These are phyloP conservation scores for Schizophyllum commune DNA, from an alignment of 1,284 basidiomycete genomes.

Conservation along the genomic window DNA sequence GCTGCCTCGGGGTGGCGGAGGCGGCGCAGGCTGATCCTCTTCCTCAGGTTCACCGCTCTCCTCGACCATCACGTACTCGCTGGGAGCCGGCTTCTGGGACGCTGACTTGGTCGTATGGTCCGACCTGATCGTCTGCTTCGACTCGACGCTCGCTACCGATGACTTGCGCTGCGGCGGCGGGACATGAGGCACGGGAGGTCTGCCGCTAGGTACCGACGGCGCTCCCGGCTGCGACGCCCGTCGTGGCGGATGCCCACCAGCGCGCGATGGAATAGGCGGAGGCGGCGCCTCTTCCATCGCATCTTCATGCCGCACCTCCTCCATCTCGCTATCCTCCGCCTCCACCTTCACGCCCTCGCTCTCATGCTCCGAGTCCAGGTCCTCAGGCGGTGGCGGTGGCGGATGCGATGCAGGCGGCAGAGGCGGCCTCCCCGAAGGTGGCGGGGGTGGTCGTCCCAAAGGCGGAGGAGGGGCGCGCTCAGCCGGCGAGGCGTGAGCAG, in stretches of 20 bases:
- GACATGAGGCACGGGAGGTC: constrained; percentile 35
- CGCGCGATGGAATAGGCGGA: constrained; percentile 32
- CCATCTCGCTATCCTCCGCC: constrained; percentile 60
- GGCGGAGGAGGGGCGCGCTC: constrained; percentile 9
- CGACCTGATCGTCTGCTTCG: constrained; percentile 1
- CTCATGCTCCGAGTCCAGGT: constrained; percentile 36
- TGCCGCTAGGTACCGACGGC: constrained; percentile 19
- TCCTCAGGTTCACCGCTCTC: constrained; percentile 29
- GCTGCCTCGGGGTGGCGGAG: constrained; percentile 12
- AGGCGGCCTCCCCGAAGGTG: constrained; percentile 24
- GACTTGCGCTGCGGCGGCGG: constrained; percentile 24
- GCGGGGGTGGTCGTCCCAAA: constrained; percentile 14
- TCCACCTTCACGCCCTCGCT: constrained; percentile 56
- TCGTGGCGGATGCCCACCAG: constrained; percentile 13
- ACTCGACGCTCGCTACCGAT: constrained; percentile 20
- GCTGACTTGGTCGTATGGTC: not conserved
- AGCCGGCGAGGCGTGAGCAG: constrained; percentile 2
- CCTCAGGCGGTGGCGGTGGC: constrained; percentile 23
- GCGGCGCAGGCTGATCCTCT: constrained; percentile 18
- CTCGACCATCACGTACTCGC: constrained; percentile 55
- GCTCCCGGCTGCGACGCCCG: constrained; percentile 17
- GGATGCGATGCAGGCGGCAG: constrained; percentile 28
- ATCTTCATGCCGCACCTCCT: constrained; percentile 53
- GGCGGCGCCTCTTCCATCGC: constrained; percentile 38
- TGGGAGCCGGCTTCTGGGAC: constrained; percentile 11